phyloP scores from a whole-genome alignment of 306 rosid species.

The Corylus avellana region DNA sequence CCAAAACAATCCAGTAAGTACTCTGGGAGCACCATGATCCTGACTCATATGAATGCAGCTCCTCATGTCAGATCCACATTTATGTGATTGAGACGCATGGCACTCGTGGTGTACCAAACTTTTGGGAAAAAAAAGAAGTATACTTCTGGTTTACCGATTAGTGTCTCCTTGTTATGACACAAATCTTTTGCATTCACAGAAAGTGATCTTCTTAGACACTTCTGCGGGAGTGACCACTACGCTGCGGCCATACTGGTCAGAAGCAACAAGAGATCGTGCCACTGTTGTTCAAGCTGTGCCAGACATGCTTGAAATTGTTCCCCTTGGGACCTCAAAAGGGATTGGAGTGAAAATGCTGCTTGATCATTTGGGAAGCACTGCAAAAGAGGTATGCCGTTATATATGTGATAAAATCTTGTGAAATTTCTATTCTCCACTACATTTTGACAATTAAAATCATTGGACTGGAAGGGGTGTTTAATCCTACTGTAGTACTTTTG shows the following conservation, averaged over 20 bases:
- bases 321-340: constrained; percentile 84
- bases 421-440: neutral
- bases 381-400: constrained; percentile 58
- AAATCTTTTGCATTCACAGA: constrained; percentile 45
- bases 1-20: constrained; percentile 2
- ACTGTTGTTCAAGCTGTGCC: constrained; percentile 80
- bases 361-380: constrained; percentile 78
- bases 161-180: constrained; percentile 9
- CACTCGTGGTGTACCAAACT: neutral
- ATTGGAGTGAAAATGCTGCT: constrained; percentile 76
- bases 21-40: neutral
- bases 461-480: constrained; percentile 1
- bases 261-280: constrained; percentile 66
- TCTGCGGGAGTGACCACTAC: constrained; percentile 55
- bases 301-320: constrained; percentile 86
- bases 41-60: neutral
- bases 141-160: neutral
- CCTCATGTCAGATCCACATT: neutral
- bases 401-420: neutral
- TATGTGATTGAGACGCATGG: neutral
- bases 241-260: constrained; percentile 86
- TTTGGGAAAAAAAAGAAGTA: neutral
- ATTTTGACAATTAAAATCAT: constrained; percentile 11
- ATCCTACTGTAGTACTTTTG: neutral
- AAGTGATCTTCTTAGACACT: constrained; percentile 79